A percentile compares a stretch with the other conserved stretches of the same genome.
Conservation (phyloP, 495 filamentous ascomycete species). For the Penicillium ochrochloron region DNA sequence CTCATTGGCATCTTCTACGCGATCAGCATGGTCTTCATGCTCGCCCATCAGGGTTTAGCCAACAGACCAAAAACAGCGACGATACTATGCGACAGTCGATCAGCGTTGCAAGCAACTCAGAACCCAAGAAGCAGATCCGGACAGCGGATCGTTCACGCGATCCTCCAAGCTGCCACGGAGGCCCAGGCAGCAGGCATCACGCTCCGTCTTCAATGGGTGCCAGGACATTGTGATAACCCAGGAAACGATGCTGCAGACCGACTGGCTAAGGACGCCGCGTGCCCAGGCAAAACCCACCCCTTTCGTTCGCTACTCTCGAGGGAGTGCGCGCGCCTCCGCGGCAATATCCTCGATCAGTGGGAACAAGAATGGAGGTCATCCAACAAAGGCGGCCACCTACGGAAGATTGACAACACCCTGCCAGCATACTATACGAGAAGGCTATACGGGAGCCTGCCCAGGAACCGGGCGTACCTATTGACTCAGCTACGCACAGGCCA, state of each 20-base stretch:
- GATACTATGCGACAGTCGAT: slow-evolving; percentile 25
- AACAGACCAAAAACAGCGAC: too few species aligned
- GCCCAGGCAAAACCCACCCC: slow-evolving; percentile 22
- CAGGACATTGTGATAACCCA: slow-evolving; percentile 18
- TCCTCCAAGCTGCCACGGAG: slow-evolving; percentile 23
- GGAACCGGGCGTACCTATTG: too few species aligned
- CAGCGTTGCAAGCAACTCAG: slow-evolving; percentile 25
- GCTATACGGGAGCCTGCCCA: slow-evolving; percentile 21
- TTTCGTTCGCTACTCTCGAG: slow-evolving; percentile 25
- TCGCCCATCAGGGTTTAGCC: slow-evolving; percentile 19
- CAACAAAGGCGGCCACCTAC: slow-evolving; percentile 18
- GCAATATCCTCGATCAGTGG: slow-evolving; percentile 20
- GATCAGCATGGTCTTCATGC: slow-evolving; percentile 22
- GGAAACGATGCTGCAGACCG: slow-evolving; percentile 24
- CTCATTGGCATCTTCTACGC: too few species aligned
- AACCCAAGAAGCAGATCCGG: slow-evolving; percentile 23
- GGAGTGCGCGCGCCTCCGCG: slow-evolving; percentile 14
- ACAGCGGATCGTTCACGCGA: slow-evolving; percentile 28
- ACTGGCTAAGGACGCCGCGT: slow-evolving; percentile 16
- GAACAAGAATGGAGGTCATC: slow-evolving; percentile 22
- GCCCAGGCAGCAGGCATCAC: slow-evolving; percentile 10
- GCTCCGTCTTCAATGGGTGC: slow-evolving; percentile 30
- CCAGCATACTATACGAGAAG: slow-evolving; percentile 21
- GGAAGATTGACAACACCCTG: slow-evolving; percentile 21
- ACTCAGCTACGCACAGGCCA: too few species aligned